Percentiles rank a stretch among this genome's conserved stretches.
Conservation (phyloP, 352 stramenopile species). For the Phytophthora niederhauseri region DNA sequence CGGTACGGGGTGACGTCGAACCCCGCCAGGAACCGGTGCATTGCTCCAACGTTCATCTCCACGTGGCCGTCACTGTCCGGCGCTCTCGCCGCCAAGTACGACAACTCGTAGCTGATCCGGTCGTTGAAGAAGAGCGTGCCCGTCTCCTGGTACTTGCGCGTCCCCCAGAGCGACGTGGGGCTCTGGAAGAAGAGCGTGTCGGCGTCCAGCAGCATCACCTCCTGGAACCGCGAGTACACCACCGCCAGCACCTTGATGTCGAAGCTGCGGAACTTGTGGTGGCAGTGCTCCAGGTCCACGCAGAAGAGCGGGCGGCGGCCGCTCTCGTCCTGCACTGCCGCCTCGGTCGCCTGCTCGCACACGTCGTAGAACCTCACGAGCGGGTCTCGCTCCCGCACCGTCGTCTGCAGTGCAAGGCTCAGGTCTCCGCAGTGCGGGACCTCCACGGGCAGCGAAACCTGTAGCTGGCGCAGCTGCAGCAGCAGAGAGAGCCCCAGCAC, state of each 20-base stretch:
- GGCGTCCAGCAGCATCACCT: conserved; percentile 58
- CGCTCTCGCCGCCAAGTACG: conserved; percentile 33
- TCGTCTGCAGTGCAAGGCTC: conserved; percentile 26
- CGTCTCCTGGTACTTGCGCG: conserved; percentile 38
- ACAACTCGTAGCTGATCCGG: conserved; percentile 48
- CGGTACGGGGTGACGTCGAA: conserved; percentile 45
- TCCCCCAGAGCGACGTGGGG: conserved; percentile 41
- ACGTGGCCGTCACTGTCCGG: conserved; percentile 1
- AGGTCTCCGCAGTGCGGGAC: conserved; percentile 69
- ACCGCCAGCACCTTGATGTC: conserved; percentile 58
- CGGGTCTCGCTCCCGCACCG: conserved; percentile 29
- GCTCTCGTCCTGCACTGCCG: neutral
- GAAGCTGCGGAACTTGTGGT: conserved; percentile 53
- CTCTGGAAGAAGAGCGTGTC: conserved; percentile 60
- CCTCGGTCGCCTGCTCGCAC: conserved; percentile 42
- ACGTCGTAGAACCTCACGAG: conserved; percentile 56
- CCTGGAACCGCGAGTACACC: conserved; percentile 50
- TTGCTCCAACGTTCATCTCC: conserved; percentile 12
- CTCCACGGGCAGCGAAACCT: conserved; percentile 57
- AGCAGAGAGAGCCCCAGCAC: conserved; percentile 62
- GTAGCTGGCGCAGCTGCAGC: conserved; percentile 49
- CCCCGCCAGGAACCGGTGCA: conserved; percentile 45
- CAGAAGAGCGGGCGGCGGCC: conserved; percentile 45
- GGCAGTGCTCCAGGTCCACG: conserved; percentile 44
- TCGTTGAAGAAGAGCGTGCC: conserved; percentile 67